These are phyloP conservation scores for Syncephalastrum monosporum DNA, from an alignment of 371 early-diverging fungal species.

Conservation along the genomic window DNA sequence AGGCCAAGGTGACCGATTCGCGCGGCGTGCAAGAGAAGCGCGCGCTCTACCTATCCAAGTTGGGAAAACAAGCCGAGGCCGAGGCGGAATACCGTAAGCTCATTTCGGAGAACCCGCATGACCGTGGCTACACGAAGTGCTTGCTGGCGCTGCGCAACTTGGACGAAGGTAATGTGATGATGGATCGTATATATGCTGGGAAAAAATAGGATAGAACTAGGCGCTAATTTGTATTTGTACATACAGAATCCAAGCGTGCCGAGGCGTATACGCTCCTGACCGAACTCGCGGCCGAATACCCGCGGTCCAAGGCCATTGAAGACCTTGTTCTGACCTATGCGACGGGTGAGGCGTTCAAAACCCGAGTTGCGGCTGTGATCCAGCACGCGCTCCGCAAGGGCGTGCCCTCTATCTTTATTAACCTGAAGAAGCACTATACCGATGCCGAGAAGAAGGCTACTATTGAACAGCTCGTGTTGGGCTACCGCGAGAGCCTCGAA, in stretches of 20 bases:
- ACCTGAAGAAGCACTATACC: conserved; percentile 71
- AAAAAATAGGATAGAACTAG: conserved; percentile 3
- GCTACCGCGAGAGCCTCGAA: conserved; percentile 58
- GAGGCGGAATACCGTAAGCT: conserved; percentile 72
- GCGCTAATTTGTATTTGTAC: not conserved
- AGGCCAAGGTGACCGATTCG: conserved; percentile 70
- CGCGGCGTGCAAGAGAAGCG: conserved; percentile 74
- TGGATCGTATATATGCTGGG: not conserved
- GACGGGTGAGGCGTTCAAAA: conserved; percentile 70
- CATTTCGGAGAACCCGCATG: conserved; percentile 82
- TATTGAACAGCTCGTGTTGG: conserved; percentile 65
- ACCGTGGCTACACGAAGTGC: conserved; percentile 66
- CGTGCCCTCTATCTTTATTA: conserved; percentile 88
- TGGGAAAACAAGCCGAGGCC: conserved; percentile 70
- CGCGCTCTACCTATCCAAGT: conserved; percentile 64
- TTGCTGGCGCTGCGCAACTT: conserved; percentile 55
- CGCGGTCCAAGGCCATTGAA: conserved; percentile 79
- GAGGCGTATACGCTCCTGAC: conserved; percentile 42
- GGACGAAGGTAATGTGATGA: conserved; percentile 24
- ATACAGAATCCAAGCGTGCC: conserved; percentile 18
- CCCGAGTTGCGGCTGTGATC: conserved; percentile 62
- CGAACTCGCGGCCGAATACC: conserved; percentile 70
- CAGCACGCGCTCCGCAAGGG: conserved; percentile 82
- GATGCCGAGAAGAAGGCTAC: conserved; percentile 65
- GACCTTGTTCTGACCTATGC: conserved; percentile 74